These are phyloP conservation scores for Citrullus mucosospermus DNA, from an alignment of 306 rosid species.

Conservation along the genomic window DNA sequence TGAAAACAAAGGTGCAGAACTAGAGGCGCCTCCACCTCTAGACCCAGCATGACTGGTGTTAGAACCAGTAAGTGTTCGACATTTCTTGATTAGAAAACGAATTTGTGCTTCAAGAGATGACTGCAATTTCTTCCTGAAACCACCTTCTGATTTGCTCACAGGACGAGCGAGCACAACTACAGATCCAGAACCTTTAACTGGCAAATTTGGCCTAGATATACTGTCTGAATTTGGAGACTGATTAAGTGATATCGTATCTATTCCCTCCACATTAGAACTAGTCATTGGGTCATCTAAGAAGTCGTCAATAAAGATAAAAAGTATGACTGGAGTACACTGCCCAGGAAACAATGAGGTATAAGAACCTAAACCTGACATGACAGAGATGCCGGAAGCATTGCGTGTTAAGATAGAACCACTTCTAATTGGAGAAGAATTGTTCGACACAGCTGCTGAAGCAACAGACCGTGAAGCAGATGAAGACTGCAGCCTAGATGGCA, in stretches of 20 bases:
- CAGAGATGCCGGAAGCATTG: conserved; percentile 50
- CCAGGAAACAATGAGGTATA: conserved; percentile 89
- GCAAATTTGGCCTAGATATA: conserved; percentile 38
- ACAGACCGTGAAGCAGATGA: conserved; percentile 36
- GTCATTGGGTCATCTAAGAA: conserved; percentile 42
- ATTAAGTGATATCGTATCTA: conserved; percentile 32
- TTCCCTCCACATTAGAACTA: conserved; percentile 42
- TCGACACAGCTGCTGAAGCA: conserved; percentile 20
- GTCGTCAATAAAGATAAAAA: conserved; percentile 72
- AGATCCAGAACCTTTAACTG: conserved; percentile 65
- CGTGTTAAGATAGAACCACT: conserved; percentile 48
- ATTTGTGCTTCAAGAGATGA: conserved; percentile 80
- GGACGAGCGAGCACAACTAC: conserved; percentile 88
- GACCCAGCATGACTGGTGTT: conserved; percentile 52
- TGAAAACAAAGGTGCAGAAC: conserved; percentile 57
- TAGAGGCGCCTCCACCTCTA: conserved; percentile 44
- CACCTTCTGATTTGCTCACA: conserved; percentile 66
- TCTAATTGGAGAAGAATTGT: conserved; percentile 56
- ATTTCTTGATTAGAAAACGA: conserved; percentile 70
- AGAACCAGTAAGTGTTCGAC: conserved; percentile 56
- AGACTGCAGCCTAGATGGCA: conserved; percentile 35
- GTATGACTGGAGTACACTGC: conserved; percentile 75
- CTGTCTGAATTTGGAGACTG: conserved; percentile 45
- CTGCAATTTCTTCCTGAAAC: conserved; percentile 70
- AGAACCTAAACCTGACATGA: conserved; percentile 86